Evolutionary conservation across 495 filamentous ascomycete species (phyloP).

Genomic region (Daldinia bambusicola): DNA sequence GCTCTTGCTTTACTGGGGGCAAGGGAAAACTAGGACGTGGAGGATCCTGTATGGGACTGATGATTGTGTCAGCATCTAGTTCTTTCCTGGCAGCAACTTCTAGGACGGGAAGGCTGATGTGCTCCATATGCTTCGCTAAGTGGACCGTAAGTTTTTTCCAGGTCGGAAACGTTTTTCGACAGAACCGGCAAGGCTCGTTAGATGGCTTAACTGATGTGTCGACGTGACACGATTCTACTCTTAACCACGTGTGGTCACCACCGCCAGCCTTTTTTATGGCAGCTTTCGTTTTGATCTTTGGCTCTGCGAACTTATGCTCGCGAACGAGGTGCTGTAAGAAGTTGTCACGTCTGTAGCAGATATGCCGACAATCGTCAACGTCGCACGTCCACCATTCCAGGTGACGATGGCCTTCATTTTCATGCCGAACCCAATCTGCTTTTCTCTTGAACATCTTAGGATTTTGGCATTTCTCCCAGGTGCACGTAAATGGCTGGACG

Average conservation of each 20-base stretch:
- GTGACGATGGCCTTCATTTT: slow-evolving; percentile 92
- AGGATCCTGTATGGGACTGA: slow-evolving; percentile 69
- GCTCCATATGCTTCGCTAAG: slow-evolving; percentile 96
- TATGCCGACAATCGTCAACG: slow-evolving; percentile 81
- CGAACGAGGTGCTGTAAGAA: slow-evolving; percentile 95
- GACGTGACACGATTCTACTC: slow-evolving; percentile 82
- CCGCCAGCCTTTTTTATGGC: slow-evolving; percentile 64
- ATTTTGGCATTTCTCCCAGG: slow-evolving; percentile 83
- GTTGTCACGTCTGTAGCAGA: slow-evolving; percentile 92
- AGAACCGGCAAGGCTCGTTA: slow-evolving; percentile 92
- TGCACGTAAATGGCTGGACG: slow-evolving; percentile 95
- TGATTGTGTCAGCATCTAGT: slow-evolving; percentile 68
- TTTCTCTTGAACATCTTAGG: slow-evolving; percentile 97
- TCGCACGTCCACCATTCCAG: slow-evolving; percentile 94
- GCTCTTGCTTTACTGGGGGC: slow-evolving; percentile 51
- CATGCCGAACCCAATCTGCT: slow-evolving; percentile 96
- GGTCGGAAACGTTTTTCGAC: slow-evolving; percentile 78
- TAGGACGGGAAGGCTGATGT: slow-evolving; percentile 86
- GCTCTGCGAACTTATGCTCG: slow-evolving; percentile 89
- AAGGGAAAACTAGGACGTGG: slow-evolving; percentile 54
- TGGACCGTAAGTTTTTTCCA: slow-evolving; percentile 97
- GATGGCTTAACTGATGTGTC: slow-evolving; percentile 72
- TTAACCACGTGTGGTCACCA: slow-evolving; percentile 73
- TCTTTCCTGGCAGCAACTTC: slow-evolving; percentile 71
- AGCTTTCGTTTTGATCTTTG: slow-evolving; percentile 70